phyloP scores from a whole-genome alignment of 2,329 filamentous ascomycete species.

The Fusarium udum region DNA sequence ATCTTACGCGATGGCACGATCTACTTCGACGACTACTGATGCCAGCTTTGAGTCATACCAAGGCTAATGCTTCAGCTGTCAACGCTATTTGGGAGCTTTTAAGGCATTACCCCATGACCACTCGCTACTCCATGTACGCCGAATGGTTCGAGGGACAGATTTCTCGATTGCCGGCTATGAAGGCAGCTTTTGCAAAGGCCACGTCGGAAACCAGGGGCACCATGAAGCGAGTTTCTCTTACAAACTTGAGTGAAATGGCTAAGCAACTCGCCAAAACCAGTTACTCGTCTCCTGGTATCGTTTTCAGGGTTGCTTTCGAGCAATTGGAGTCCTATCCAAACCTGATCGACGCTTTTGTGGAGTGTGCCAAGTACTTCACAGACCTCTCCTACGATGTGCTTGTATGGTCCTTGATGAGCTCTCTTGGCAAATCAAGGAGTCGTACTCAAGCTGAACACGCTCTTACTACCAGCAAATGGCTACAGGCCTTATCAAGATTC shows the following conservation, averaged over 20 bases:
- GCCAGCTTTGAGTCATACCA: conserved; percentile 86
- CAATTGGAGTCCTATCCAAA: conserved; percentile 96
- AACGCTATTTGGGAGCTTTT: conserved; percentile 89
- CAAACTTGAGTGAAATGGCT: conserved; percentile 87
- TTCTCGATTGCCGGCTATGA: conserved; percentile 80
- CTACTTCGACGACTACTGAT: conserved; percentile 86
- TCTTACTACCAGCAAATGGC: conserved; percentile 86
- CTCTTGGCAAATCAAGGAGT: conserved; percentile 70
- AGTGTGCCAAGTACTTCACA: conserved; percentile 94
- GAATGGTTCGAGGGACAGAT: conserved; percentile 89
- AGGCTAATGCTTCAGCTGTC: conserved; percentile 82
- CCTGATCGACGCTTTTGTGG: conserved; percentile 91
- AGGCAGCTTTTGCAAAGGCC: conserved; percentile 79
- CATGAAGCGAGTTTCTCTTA: conserved; percentile 88
- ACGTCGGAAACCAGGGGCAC: conserved; percentile 83
- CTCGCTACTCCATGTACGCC: conserved; percentile 87
- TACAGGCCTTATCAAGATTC: conserved; percentile 89
- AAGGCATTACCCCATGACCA: conserved; percentile 77
- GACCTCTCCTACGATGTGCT: conserved; percentile 92
- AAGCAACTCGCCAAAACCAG: conserved; percentile 91
- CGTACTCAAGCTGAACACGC: conserved; percentile 70
- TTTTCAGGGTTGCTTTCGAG: conserved; percentile 87
- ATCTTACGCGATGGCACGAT: conserved; percentile 82
- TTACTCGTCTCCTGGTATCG: conserved; percentile 87
- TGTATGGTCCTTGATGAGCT: conserved; percentile 89